Conservation (phyloP, 2,329 filamentous ascomycete genomes). For the Fonsecaea monophora region DNA sequence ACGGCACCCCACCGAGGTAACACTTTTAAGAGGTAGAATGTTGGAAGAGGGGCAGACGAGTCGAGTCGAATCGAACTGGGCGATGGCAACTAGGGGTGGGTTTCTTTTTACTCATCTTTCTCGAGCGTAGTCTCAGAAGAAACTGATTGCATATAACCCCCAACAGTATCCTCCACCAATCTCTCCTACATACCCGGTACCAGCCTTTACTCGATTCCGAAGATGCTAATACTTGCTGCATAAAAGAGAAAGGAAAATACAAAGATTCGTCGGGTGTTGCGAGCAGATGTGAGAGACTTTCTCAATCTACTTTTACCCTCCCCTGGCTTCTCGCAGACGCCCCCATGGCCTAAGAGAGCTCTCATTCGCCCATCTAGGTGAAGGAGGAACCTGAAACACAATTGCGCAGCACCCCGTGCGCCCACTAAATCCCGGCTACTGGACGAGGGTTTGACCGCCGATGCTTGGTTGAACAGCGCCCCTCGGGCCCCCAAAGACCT, state of each 20-base stretch:
- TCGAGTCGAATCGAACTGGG: background rate
- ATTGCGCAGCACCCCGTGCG: constrained; percentile 12
- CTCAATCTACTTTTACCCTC: background rate
- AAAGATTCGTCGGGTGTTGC: background rate
- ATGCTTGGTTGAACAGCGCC: constrained; percentile 15
- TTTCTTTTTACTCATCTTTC: background rate
- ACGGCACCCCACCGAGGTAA: background rate
- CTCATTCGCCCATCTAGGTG: constrained; percentile 13
- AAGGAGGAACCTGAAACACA: constrained; percentile 17
- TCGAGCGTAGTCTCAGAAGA: background rate
- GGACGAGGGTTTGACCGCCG: background rate
- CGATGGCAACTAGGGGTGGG: background rate
- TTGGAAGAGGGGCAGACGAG: background rate
- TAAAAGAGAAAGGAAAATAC: background rate
- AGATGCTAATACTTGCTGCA: background rate
- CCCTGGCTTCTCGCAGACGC: background rate
- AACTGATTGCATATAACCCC: background rate
- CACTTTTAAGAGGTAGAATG: background rate
- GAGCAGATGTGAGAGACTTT: background rate
- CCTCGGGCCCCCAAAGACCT: constrained; percentile 6
- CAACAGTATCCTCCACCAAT: background rate
- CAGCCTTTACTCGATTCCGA: background rate
- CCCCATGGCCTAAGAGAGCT: constrained; percentile 2
- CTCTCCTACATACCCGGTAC: background rate
- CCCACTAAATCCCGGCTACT: constrained; percentile 9